Percentiles rank a stretch among this genome's conserved stretches.
These are phyloP conservation scores for Neofusicoccum cordaticola DNA, from an alignment of 2,329 filamentous ascomycete species.

Conservation along the genomic window DNA sequence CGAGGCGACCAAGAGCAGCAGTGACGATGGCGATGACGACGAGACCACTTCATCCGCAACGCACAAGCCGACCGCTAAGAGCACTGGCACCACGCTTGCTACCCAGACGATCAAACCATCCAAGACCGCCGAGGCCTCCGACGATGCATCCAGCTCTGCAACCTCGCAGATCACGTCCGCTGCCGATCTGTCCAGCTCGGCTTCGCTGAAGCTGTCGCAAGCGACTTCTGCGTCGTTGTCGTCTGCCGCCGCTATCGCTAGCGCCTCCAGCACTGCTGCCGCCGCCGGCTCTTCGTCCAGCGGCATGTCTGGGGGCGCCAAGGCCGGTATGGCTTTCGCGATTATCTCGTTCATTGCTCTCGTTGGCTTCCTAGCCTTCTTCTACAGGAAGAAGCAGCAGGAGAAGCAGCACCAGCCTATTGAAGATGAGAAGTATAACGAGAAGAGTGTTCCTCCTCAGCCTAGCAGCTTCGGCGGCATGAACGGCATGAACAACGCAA, in stretches of 20 bases:
- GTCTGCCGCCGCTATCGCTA: slow-evolving; percentile 25
- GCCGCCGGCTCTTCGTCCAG: slow-evolving; percentile 23
- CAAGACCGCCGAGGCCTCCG: slow-evolving; percentile 22
- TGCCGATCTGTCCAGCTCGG: background rate
- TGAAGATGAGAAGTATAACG: slow-evolving; percentile 42
- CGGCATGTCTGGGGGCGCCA: slow-evolving; percentile 51
- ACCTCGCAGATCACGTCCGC: slow-evolving; percentile 4
- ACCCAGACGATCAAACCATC: slow-evolving; percentile 19
- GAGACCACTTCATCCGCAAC: background rate
- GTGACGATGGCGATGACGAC: background rate
- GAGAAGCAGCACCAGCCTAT: slow-evolving; percentile 58
- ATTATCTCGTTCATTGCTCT: slow-evolving; percentile 68
- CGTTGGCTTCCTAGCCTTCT: slow-evolving; percentile 66
- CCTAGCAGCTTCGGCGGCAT: background rate
- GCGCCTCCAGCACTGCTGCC: slow-evolving; percentile 26
- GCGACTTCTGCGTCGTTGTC: slow-evolving; percentile 29
- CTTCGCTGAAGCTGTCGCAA: slow-evolving; percentile 12
- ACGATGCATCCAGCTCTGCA: slow-evolving; percentile 3
- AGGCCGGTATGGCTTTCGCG: slow-evolving; percentile 83
- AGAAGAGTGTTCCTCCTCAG: slow-evolving; percentile 2
- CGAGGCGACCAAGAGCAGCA: background rate
- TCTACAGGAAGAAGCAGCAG: slow-evolving; percentile 38
- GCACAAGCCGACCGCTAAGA: background rate
- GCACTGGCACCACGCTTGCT: slow-evolving; percentile 19
- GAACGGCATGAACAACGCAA: background rate